Base-by-base conservation (phyloP, 2,329 filamentous ascomycete species). In the Emmonsiellopsis sp. region DNA sequence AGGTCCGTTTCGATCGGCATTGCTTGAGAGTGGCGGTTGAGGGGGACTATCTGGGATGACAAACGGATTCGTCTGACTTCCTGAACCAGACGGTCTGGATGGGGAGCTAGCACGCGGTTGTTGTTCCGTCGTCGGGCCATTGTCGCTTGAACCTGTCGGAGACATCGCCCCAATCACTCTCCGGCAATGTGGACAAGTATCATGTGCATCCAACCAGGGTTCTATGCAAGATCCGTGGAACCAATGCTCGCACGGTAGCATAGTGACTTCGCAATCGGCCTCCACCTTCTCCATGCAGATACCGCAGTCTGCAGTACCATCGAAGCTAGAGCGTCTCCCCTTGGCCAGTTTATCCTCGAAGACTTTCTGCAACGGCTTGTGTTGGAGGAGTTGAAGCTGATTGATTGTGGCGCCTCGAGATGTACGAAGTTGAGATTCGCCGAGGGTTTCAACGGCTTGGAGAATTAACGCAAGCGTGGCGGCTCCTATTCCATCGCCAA, bases 221-320 rank as follows among this genome's bases (percentile, higher is more conserved):
- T 83, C 78, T 36, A 93, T 87, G 62, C 92, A 97, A 31, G 81
- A 75, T 54, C 85, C 84, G 64, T 96, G 92, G 67, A 95, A 97
- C 88, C 89, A 95, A 65, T 98, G 93, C 55, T 83, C 86, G 71
- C 93, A 98, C 0, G 90, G 90, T 49, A 98, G 71, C 45, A 85
- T 79, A 0, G 87, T 81, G 5, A 92, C 88, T 65, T 87, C 83
- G 33, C 87, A 83, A 9, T 83, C 86, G 37, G 87, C 65, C 31
- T 81, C 77, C 57, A 94, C 85, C 32, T 87, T 81, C 53, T 96
- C 90, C 75, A 97, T 95, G 70, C 93, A 98, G 55, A 98, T 95
- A 37, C 88, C 91, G 68, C 93, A 98, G 64, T 96, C 91, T 1
- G 80, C 81, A 50, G 75, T 78, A 42, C 83, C 85, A 54, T 86